Evolutionary conservation across 208 protist species (phyloP), one percentile per base, ranked within the genome.

Genomic region (Trichomonas vaginalis): DNA sequence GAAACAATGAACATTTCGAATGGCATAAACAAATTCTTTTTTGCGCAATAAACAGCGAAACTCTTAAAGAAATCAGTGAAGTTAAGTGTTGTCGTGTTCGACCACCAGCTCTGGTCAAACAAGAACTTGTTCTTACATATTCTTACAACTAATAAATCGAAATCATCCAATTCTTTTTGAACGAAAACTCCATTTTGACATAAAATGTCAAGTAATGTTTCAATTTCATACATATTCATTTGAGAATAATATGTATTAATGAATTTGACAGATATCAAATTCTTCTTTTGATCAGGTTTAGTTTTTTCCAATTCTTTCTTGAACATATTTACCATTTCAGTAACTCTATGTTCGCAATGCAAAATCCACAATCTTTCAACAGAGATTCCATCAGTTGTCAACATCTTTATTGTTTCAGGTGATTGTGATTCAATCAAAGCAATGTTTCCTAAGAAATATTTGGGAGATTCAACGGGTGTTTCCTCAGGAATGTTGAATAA

Each of bases 1-100:
- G 86, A 48, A 39, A 92, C n/a, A 10, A 92, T 45, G 37, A 92
- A 92, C 86, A 92, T 92, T 47, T 92, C 86, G 37, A 92, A 92
- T 35, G 86, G 86, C 86, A 92, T 92, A 32, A 92, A 92, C 0
- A 92, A 32, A 39, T 40, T 51, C 15, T 92, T 92, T 32, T 92
- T 92, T 15, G 86, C 86, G 46, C 86, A 92, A 47, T 48, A 92
- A 17, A 3, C 9, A 0, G 86, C 86, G 46, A 92, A 92, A 17
- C 51, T 23, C 32, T 92, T 92, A 32, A 92, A 92, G 86, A 92
- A 92, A n/a, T 48, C 27, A 6, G 17, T 32, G 17, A 92, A 92
- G 27, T 92, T 32, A 35, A 92, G 3, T 15, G 23, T 92, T 6
- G 45, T 35, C 45, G 37, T 27, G 8, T 48, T 21, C 0, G 32